Percentiles rank a stretch among this genome's conserved stretches.
These are phyloP conservation scores for Fusarium tuaranense DNA, from an alignment of 2,329 filamentous ascomycete genomes.

Conservation along the genomic window DNA sequence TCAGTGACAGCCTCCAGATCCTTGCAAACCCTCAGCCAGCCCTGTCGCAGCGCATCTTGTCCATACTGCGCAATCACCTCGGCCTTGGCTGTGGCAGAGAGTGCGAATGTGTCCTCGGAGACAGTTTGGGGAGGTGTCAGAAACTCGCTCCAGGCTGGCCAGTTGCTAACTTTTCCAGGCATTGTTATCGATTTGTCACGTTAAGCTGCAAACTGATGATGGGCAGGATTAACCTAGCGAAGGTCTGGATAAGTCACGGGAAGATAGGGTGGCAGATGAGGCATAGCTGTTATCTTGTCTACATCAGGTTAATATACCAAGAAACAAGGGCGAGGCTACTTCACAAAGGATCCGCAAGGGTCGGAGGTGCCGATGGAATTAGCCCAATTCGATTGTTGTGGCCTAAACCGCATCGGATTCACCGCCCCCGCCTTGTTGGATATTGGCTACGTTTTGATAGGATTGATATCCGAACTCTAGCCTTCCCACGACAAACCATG, in stretches of 20 bases:
- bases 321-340: not conserved
- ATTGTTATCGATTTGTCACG: slow-evolving; percentile 43
- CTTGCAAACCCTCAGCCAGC: slow-evolving; percentile 55
- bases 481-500: not conserved
- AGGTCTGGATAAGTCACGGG: not conserved
- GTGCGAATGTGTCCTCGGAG: slow-evolving; percentile 26
- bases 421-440: not conserved
- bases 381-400: not conserved
- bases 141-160: slow-evolving; percentile 42
- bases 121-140: slow-evolving; percentile 14
- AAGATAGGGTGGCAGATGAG: not conserved
- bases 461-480: not conserved
- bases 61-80: slow-evolving; percentile 52
- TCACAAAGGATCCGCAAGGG: not conserved
- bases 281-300: not conserved
- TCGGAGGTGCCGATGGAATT: not conserved
- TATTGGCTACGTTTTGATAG: not conserved
- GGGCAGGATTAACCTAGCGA: not conserved
- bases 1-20: slow-evolving; percentile 51
- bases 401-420: not conserved
- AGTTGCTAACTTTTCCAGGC: slow-evolving; percentile 21
- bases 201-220: not conserved
- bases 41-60: slow-evolving; percentile 46
- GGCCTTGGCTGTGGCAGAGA: slow-evolving; percentile 43
- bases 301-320: not conserved